Evolutionary conservation across 208 protist genomes (phyloP).

Genomic region (Eutreptiella sp.): DNA sequence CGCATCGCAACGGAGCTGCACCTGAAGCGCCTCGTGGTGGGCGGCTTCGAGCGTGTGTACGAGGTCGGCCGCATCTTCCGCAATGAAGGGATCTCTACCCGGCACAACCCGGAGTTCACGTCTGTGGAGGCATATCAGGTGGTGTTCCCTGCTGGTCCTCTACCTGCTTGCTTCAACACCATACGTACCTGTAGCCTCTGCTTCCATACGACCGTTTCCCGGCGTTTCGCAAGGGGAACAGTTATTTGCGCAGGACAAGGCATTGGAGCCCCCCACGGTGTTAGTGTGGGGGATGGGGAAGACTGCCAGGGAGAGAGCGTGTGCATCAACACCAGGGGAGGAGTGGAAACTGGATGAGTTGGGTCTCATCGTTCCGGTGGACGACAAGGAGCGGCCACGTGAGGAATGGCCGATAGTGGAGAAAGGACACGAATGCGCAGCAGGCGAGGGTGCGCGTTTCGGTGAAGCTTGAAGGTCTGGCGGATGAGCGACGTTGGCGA

Average conservation of each 20-base stretch:
- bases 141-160: background rate
- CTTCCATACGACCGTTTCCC: background rate
- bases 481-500: too few relatives aligned
- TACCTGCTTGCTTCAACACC: background rate
- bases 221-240: background rate
- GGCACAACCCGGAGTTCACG: constrained; percentile 92
- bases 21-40: constrained; percentile 87
- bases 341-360: too few relatives aligned
- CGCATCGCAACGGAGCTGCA: constrained; percentile 85
- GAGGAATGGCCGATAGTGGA: too few relatives aligned
- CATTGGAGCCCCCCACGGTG: background rate
- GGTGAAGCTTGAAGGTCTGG: too few relatives aligned
- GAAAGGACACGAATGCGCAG: too few relatives aligned
- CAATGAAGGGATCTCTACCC: constrained; percentile 85
- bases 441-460: too few relatives aligned
- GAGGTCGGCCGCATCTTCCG: constrained; percentile 87
- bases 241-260: background rate
- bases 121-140: constrained; percentile 86
- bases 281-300: too few relatives aligned
- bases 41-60: constrained; percentile 85
- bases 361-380: too few relatives aligned
- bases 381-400: too few relatives aligned
- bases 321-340: too few relatives aligned
- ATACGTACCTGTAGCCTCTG: background rate
- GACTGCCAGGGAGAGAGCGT: too few relatives aligned